Evolutionary conservation across 805 yeast genomes (phyloP), one percentile per base, ranked within the genome.

Genomic region (Cyberlindnera euphorbiiphila): DNA sequence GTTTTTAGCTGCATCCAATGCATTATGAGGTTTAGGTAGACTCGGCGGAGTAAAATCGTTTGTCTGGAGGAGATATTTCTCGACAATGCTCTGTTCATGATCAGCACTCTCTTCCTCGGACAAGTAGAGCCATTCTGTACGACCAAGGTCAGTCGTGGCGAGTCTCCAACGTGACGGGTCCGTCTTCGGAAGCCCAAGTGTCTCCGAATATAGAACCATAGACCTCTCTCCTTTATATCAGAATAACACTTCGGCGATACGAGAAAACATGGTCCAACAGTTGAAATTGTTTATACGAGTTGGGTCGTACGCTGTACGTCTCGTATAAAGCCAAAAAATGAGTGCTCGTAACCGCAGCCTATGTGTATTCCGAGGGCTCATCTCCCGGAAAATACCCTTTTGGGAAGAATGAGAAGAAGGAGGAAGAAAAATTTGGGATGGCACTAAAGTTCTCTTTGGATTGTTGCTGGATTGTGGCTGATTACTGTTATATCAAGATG

Each of bases 121-220:
- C 9, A 76, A 49, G 53, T 79, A 91, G 20, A 74, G 79, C 98
- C 98, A 91, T 29, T 73, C 70, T 53, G 85, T 86, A 14, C 83
- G 70, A 12, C 98, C 98, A 11, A 81, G 61, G 24, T 74, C 73
- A 43, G 81, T 81, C 1, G 82, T 73, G 14, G 73, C 58, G 20
- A 91, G 68, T 44, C 94, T 68, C 98, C 98, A 91, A 11, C 75
- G 67, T 1, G 58, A 47, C 2, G 73, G 71, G 45, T 93, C 95
- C 0, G 97, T 83, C 26, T 62, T 68, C 1, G 78, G 78, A 7
- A 85, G 54, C 0, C 84, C 85, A 10, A 85, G 56, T 16, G 60
- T 49, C n/a, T 91, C 97, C 0, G 96, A 84, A 52, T 81, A 82
- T 20, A 45, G 46, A n/a, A 13, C 18, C 47, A 35, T 21, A 15